phyloP scores from a whole-genome alignment of 768 basidiomycete genomes.

The Phylloporus sp. region DNA sequence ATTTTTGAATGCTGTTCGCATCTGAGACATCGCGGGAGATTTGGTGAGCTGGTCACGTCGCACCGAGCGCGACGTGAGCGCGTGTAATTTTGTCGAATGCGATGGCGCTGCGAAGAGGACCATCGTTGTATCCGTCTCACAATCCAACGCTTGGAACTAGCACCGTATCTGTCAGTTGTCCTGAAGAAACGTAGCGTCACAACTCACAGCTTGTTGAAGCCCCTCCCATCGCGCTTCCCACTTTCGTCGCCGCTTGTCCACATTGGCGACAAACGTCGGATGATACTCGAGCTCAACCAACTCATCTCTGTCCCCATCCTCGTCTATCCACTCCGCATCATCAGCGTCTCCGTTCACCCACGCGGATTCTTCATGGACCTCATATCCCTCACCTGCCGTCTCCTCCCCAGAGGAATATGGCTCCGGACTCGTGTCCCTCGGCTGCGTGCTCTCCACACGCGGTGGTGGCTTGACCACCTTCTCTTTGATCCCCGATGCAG shows the following conservation, averaged over 20 bases:
- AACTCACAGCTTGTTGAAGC: constrained; percentile 60
- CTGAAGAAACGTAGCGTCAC: background rate
- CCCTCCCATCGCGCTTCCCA: constrained; percentile 79
- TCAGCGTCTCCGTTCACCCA: constrained; percentile 27
- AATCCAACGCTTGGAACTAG: constrained; percentile 75
- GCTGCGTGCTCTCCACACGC: constrained; percentile 79
- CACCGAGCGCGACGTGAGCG: constrained; percentile 64
- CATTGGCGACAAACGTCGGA: constrained; percentile 61
- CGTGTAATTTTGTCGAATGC: constrained; percentile 62
- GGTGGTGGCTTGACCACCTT: constrained; percentile 60
- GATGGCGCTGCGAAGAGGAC: constrained; percentile 71
- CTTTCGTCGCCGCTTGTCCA: constrained; percentile 62
- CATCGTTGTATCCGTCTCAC: constrained; percentile 78
- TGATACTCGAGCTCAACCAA: constrained; percentile 74
- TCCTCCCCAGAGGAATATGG: constrained; percentile 73
- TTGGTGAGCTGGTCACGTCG: constrained; percentile 51
- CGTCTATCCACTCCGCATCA: constrained; percentile 67
- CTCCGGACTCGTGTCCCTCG: constrained; percentile 77
- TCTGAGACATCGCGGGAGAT: constrained; percentile 46
- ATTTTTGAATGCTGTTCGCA: constrained; percentile 56
- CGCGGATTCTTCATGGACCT: constrained; percentile 38
- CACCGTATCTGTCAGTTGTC: constrained; percentile 1
- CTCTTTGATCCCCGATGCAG: constrained; percentile 16
- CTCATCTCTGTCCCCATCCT: constrained; percentile 68
- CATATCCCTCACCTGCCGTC: constrained; percentile 65